Evolutionary conservation across 805 yeast genomes (phyloP).

Genomic region (Kodamaea lidongshanica): DNA sequence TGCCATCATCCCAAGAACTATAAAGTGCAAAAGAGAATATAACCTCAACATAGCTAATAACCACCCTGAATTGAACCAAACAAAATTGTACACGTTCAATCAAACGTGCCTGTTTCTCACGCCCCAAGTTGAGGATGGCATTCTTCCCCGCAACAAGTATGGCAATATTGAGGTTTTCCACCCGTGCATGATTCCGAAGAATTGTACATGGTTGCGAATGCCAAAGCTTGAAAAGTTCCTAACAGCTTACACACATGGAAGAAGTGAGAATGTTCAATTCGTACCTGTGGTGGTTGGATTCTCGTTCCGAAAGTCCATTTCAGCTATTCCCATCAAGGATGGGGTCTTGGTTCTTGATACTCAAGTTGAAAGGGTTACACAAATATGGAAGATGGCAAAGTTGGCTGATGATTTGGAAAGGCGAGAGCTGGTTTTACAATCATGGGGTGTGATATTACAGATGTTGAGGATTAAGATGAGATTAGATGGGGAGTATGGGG

Average conservation of each 20-base stretch:
- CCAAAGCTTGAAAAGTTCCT: constrained; percentile 17
- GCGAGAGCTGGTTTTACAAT: constrained; percentile 6
- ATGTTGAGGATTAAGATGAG: constrained; percentile 14
- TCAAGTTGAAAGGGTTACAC: constrained; percentile 14
- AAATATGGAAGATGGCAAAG: constrained; percentile 22
- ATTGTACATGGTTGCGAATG: constrained; percentile 24
- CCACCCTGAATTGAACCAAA: constrained; percentile 15
- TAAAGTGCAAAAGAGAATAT: constrained; percentile 15
- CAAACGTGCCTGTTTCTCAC: constrained; percentile 26
- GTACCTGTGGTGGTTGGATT: constrained; percentile 31
- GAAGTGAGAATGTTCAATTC: constrained; percentile 12
- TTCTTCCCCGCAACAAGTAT: constrained; percentile 23
- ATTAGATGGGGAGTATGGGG: constrained; percentile 9
- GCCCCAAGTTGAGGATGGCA: constrained; percentile 7
- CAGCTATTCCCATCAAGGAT: constrained; percentile 21
- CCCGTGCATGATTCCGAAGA: constrained; percentile 25
- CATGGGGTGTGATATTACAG: constrained; percentile 10
- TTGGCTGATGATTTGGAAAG: constrained; percentile 7
- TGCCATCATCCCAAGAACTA: constrained; percentile 18
- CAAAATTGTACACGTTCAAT: constrained; percentile 19
- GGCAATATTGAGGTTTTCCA: constrained; percentile 29
- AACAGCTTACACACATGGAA: constrained; percentile 8
- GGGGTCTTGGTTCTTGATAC: constrained; percentile 23
- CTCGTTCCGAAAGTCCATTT: constrained; percentile 15
- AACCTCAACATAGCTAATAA: constrained; percentile 14